Evolutionary conservation across 1,139 yeast genomes (phyloP), one percentile per base, ranked within the genome.

Genomic region (Sugiyamaella grinbergsii): DNA sequence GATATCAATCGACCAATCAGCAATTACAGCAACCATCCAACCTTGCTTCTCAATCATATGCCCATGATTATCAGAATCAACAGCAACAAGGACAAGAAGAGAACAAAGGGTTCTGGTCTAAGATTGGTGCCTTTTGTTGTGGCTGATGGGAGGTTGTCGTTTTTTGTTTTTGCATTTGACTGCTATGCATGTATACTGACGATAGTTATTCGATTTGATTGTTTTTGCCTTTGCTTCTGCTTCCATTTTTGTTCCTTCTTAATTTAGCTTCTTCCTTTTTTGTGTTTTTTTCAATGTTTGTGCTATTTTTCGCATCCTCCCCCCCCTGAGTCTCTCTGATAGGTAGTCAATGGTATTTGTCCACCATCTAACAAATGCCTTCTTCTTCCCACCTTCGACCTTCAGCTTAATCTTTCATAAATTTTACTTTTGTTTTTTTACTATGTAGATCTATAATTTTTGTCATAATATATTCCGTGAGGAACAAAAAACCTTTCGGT

Each of bases 51-150:
- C 61, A 60, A 40, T 57, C 47, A 32, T 55, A 51, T 32, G 56
- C 45, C 22, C 34, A 42, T 15, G 49, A 50, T 26, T 49, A 58
- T 42, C 58, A 54, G 50, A 37, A 53, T 28, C 63, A 61, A 42
- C 42, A 44, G 38, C 54, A 59, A 41, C 52, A 53, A 53, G 45
- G 49, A 5, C 48, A 38, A 3, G 59, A 53, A 23, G 68, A 62
- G 50, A 56, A 57, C 52, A 61, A 60, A 46, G 70, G 70, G 11
- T 61, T 66, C 48, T 67, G 67, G 64, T 57, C 61, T 24, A 63
- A 62, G 51, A 57, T 66, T 39, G 61, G 64, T 22, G 57, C 66
- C 10, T 63, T 64, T 50, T 66, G 70, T 61, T 65, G 69, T 47
- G 67, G 69, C 42, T 64, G 57, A 49, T 10, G 10, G n/a, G 16